A percentile compares a stretch with the other conserved stretches of the same genome.
Conservation (phyloP, 2,329 filamentous ascomycete genomes). For the Fusarium miscanthi region DNA sequence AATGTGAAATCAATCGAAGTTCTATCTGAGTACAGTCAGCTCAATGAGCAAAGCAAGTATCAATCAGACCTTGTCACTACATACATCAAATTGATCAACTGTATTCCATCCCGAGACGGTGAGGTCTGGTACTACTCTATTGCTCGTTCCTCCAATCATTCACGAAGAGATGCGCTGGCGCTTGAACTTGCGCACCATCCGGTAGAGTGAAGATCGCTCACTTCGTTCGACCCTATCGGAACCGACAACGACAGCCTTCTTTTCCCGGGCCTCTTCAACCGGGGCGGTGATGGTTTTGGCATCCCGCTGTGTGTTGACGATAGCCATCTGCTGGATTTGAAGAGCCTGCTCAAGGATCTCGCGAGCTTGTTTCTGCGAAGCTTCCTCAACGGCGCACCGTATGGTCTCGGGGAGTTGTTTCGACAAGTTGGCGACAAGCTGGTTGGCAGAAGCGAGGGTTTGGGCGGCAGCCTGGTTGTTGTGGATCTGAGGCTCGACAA, state of each 20-base stretch:
- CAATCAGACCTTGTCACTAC: background rate
- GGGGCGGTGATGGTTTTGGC: background rate
- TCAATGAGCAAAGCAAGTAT: background rate
- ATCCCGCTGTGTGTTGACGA: conserved; percentile 7
- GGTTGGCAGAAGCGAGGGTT: conserved; percentile 33
- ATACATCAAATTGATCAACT: conserved; percentile 6
- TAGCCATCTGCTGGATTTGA: conserved; percentile 40
- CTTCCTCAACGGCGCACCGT: conserved; percentile 40
- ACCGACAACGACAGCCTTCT: background rate
- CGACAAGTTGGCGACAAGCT: conserved; percentile 42
- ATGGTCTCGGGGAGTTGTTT: conserved; percentile 43
- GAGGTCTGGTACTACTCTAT: background rate
- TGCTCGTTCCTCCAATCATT: background rate
- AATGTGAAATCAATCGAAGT: background rate
- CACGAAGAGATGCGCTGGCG: conserved; percentile 13
- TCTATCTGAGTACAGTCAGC: background rate
- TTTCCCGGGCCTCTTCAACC: background rate
- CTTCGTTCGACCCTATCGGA: background rate
- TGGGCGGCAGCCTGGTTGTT: conserved; percentile 37
- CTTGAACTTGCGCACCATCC: conserved; percentile 28
- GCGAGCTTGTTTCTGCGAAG: conserved; percentile 30
- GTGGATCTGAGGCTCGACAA: conserved; percentile 35
- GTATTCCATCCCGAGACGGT: background rate
- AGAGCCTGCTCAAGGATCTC: conserved; percentile 28
- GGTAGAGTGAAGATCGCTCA: conserved; percentile 21